Conservation (phyloP, 441 rosid species). For the Syzygium syzygioides region DNA sequence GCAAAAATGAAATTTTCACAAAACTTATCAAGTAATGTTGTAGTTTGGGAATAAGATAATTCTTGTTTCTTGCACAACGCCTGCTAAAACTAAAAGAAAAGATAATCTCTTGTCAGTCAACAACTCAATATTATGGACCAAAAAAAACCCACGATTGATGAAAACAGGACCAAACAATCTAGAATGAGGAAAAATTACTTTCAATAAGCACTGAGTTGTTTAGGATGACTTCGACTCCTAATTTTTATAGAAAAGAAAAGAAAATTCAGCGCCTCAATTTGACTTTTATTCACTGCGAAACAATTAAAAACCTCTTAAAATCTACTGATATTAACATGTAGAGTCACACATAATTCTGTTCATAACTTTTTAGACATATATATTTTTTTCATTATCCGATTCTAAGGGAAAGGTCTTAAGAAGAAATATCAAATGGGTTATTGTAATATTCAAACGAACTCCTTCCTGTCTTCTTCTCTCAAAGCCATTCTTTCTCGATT, state of each 20-base stretch:
- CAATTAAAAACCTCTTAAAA: neutral
- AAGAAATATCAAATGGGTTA: neutral
- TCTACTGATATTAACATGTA: neutral
- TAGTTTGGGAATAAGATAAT: neutral
- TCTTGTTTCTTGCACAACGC: neutral
- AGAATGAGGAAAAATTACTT: too few relatives aligned
- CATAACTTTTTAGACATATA: neutral
- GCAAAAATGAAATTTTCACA: neutral
- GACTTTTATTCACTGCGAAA: neutral
- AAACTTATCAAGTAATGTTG: neutral
- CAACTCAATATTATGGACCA: neutral
- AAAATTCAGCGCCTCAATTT: neutral
- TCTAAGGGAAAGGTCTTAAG: neutral
- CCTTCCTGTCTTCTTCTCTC: neutral
- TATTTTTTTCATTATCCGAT: neutral
- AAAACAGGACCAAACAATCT: too few relatives aligned
- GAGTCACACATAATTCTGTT: neutral
- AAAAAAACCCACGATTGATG: too few relatives aligned
- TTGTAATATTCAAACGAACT: neutral
- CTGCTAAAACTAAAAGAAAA: neutral
- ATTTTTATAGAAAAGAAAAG: neutral
- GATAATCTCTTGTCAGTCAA: neutral
- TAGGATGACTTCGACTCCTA: neutral
- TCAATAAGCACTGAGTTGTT: neutral
- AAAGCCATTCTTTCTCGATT: neutral